Evolutionary conservation across 2,329 filamentous ascomycete species (phyloP).

Genomic region (Diaporthe velutina): DNA sequence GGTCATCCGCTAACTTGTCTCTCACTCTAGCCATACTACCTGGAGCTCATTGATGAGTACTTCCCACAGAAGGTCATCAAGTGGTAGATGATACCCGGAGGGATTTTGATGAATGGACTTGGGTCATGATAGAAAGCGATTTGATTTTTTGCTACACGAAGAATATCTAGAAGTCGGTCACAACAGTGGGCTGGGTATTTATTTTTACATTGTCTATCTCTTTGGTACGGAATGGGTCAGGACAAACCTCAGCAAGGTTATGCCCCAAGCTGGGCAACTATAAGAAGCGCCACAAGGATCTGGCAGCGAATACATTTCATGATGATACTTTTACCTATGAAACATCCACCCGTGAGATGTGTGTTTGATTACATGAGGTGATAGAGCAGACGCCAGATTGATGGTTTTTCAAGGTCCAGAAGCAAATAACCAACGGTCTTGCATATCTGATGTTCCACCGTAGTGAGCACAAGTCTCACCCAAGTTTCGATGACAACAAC

Average conservation of each 20-base stretch:
- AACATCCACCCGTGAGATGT: too few species aligned
- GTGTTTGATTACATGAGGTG: too few species aligned
- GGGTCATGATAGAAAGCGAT: constrained; percentile 28
- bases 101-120: neutral
- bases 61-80: constrained; percentile 76
- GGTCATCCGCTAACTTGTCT: neutral
- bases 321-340: neutral
- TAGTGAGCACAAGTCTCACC: too few species aligned
- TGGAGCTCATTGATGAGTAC: constrained; percentile 81
- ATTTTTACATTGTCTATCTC: neutral
- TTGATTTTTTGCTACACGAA: constrained; percentile 12
- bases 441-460: too few species aligned
- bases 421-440: too few species aligned
- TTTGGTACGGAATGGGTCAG: constrained; percentile 17
- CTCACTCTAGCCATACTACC: constrained; percentile 73
- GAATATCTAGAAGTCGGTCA: constrained; percentile 13
- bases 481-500: too few species aligned
- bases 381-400: too few species aligned
- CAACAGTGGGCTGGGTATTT: neutral
- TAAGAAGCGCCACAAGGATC: neutral
- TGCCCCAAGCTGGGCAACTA: neutral
- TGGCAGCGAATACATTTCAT: constrained; percentile 8
- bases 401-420: too few species aligned
- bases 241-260: neutral
- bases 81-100: constrained; percentile 66